Conservation (phyloP, 352 stramenopile genomes). For the Globisporangium parvum region DNA sequence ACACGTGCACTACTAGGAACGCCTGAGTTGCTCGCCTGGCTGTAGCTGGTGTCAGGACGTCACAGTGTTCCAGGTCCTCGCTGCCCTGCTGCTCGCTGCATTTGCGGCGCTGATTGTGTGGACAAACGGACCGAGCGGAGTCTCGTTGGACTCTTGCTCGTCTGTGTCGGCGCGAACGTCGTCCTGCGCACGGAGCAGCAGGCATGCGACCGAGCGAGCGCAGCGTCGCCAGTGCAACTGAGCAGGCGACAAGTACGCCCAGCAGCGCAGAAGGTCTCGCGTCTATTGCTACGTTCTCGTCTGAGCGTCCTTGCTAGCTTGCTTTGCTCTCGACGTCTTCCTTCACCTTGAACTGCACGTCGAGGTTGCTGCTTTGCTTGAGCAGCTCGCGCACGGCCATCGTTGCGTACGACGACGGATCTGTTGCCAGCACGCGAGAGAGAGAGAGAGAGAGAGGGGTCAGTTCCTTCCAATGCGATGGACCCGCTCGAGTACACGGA, state of each 20-base stretch:
- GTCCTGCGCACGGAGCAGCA: no score
- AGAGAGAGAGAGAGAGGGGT: neutral
- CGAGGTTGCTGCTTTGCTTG: slow-evolving; percentile 87
- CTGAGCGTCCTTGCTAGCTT: no score
- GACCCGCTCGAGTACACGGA: no score
- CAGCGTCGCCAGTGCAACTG: no score
- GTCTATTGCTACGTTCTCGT: neutral
- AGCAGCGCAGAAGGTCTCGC: no score
- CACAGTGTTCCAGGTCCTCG: neutral
- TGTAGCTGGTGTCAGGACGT: neutral
- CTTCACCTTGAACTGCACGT: slow-evolving; percentile 28
- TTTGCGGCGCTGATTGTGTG: neutral
- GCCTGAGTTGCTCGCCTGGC: no score
- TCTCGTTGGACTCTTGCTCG: no score
- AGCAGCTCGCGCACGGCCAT: slow-evolving; percentile 95
- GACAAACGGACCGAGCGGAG: neutral
- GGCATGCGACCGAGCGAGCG: no score
- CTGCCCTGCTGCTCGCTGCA: neutral
- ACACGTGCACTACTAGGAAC: no score
- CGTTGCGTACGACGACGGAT: slow-evolving; percentile 92
- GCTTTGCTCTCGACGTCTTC: slow-evolving; percentile 9
- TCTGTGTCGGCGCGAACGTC: no score
- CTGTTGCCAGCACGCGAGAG: slow-evolving; percentile 10
- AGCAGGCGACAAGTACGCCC: neutral
- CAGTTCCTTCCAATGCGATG: neutral